Conservation (phyloP, 2,329 filamentous ascomycete species). For the Pseudomassariella vexata region DNA sequence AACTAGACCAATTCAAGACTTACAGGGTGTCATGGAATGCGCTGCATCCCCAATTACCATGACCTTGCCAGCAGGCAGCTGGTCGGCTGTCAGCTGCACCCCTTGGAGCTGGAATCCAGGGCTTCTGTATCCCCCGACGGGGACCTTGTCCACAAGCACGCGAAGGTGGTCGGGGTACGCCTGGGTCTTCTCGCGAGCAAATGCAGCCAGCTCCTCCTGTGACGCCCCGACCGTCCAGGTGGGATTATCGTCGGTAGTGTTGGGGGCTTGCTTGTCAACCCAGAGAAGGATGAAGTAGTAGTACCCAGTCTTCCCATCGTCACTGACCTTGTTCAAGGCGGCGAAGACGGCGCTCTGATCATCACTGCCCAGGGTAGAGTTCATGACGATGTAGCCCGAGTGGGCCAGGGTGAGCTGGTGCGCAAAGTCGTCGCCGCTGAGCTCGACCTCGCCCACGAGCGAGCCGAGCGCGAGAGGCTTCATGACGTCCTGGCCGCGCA, state of each 20-base stretch:
- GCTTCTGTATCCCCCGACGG: too few species aligned
- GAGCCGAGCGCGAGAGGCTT: too few species aligned
- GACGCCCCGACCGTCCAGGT: too few species aligned
- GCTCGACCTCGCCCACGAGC: conserved; percentile 16
- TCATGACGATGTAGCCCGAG: conserved; percentile 16
- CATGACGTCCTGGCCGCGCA: not conserved
- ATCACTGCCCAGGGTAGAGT: too few species aligned
- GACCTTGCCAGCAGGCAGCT: conserved; percentile 27
- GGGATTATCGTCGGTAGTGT: too few species aligned
- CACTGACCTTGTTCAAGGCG: conserved; percentile 16
- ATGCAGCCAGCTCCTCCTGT: too few species aligned
- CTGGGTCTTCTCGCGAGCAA: too few species aligned
- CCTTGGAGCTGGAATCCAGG: too few species aligned
- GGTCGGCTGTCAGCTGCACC: too few species aligned
- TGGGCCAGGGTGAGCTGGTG: conserved; percentile 20
- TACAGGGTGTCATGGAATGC: conserved; percentile 41
- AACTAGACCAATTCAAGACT: too few species aligned
- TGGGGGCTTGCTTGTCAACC: conserved; percentile 12
- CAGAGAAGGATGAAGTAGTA: conserved; percentile 22
- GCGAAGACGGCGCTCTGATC: conserved; percentile 12
- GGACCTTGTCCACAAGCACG: too few species aligned
- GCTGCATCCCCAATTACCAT: conserved; percentile 39
- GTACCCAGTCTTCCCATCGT: conserved; percentile 13
- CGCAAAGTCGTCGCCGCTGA: conserved; percentile 17
- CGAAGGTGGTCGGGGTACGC: too few species aligned